These are phyloP conservation scores for Fagopyrum homotropicum DNA, from an alignment of 148 eudicot species.

Conservation along the genomic window DNA sequence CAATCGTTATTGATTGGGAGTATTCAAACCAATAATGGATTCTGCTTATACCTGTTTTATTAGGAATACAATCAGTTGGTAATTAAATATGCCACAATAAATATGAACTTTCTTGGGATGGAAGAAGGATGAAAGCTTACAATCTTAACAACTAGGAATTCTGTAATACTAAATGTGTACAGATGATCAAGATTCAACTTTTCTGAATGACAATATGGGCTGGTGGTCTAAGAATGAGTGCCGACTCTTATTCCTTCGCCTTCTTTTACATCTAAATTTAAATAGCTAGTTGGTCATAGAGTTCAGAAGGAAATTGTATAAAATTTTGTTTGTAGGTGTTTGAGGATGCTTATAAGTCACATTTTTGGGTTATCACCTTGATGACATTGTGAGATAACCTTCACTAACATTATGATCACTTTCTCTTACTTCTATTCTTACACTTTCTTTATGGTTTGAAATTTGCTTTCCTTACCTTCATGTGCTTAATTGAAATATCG, in stretches of 20 bases:
- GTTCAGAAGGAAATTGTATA: too few species aligned
- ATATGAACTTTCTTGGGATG: too few species aligned
- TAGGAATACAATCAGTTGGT: too few species aligned
- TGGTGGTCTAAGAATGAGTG: too few species aligned
- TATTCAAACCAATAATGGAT: conserved; percentile 78
- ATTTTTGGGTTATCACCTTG: conserved; percentile 73
- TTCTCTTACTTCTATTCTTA: background rate
- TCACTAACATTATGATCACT: background rate
- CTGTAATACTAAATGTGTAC: conserved; percentile 90
- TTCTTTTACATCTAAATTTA: too few species aligned
- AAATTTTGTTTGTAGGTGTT: conserved; percentile 39
- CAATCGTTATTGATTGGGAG: conserved; percentile 85
- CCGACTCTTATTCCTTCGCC: too few species aligned
- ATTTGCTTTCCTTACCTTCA: background rate
- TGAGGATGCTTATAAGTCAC: conserved; percentile 92
- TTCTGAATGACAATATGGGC: background rate
- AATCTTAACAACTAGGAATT: conserved; percentile 34
- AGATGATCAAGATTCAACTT: conserved; percentile 65
- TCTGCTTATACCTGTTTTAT: conserved; percentile 8
- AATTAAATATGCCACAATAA: too few species aligned
- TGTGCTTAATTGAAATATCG: conserved; percentile 13
- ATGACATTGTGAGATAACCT: conserved; percentile 78
- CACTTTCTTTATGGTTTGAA: conserved; percentile 5
- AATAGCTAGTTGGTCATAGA: too few species aligned
- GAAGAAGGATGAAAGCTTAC: too few species aligned